A percentile compares a stretch with the other conserved stretches of the same genome.
These are phyloP conservation scores for Ogataea ganodermae DNA, from an alignment of 805 yeast species.

Conservation along the genomic window DNA sequence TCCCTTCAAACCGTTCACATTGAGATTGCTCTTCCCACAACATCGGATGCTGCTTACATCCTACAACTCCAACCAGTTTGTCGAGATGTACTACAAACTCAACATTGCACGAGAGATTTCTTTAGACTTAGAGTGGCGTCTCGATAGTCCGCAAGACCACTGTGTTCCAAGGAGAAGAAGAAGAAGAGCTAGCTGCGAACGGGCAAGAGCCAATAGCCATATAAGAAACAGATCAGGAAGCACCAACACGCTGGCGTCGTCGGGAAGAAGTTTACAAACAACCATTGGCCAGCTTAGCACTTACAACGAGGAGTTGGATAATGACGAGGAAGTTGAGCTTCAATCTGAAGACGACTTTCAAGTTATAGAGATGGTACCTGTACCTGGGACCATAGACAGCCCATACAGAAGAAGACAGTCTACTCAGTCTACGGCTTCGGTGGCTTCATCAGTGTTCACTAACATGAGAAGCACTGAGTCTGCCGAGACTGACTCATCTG, in stretches of 20 bases:
- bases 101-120: slow-evolving; percentile 36
- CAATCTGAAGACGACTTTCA: slow-evolving; percentile 6
- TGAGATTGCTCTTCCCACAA: slow-evolving; percentile 32
- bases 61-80: slow-evolving; percentile 31
- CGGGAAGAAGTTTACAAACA: slow-evolving; percentile 7
- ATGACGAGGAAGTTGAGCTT: slow-evolving; percentile 5
- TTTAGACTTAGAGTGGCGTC: slow-evolving; percentile 33
- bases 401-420: neutral
- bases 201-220: slow-evolving; percentile 3
- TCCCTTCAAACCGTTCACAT: slow-evolving; percentile 32
- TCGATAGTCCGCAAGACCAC: slow-evolving; percentile 29
- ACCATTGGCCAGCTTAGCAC: neutral
- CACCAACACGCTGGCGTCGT: slow-evolving; percentile 7
- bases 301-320: slow-evolving; percentile 2
- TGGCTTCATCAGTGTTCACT: slow-evolving; percentile 10
- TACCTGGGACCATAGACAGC: neutral
- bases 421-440: neutral
- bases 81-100: slow-evolving; percentile 34
- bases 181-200: neutral
- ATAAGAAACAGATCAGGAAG: slow-evolving; percentile 9
- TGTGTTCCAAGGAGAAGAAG: slow-evolving; percentile 33
- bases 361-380: neutral
- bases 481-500: slow-evolving; percentile 3
- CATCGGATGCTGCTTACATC: slow-evolving; percentile 31
- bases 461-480: neutral